Evolutionary conservation across 176 grass and related monocot species (phyloP).

Genomic region (sorghum (Sorghum bicolor)): Sorghum_bicolor_NCBIv3 NC_012872.2:66485501-66486000

Average conservation of each 20-base stretch:
- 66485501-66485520: too few species aligned
- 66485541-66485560: not conserved
- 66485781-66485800: constrained; percentile 91
- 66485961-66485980: constrained; percentile 99
- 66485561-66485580: constrained; percentile 7
- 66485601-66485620: constrained; percentile 48
- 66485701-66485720: constrained; percentile 89
- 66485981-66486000: constrained; percentile 96
- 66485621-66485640: constrained; percentile 99
- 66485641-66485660: constrained; percentile 93
- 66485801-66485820: constrained; percentile 82
- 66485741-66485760: constrained; percentile 90
- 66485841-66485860: constrained; percentile 59
- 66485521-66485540: not conserved
- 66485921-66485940: constrained; percentile 91
- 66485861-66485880: constrained; percentile 99
- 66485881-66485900: constrained; percentile 89
- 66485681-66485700: constrained; percentile 97
- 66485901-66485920: constrained; percentile 97
- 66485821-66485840: constrained; percentile 79
- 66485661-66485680: constrained; percentile 89
- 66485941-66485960: constrained; percentile 93
- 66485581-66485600: not conserved
- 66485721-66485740: constrained; percentile 87
- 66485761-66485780: constrained; percentile 96